phyloP scores from a whole-genome alignment of 2,329 filamentous ascomycete species.

The Clarireedia paspali region DNA sequence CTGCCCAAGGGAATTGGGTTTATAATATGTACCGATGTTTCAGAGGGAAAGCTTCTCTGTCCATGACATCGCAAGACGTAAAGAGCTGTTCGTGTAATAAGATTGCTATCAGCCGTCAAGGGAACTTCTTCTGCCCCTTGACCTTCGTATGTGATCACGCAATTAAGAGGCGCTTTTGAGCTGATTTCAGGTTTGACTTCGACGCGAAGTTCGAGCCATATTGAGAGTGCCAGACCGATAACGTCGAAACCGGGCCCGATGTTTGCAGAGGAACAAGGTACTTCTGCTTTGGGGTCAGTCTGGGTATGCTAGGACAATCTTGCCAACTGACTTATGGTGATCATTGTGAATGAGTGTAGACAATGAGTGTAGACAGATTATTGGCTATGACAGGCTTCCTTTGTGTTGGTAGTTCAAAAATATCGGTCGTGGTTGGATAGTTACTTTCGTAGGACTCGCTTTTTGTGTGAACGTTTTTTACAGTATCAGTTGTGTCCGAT shows the following conservation, averaged over 20 bases:
- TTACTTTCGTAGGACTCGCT: background rate
- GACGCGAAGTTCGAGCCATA: conserved; percentile 86
- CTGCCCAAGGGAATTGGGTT: conserved; percentile 92
- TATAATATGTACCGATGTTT: conserved; percentile 88
- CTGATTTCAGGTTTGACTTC: conserved; percentile 56
- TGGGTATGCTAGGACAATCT: background rate
- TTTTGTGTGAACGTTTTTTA: background rate
- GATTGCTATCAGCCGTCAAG: conserved; percentile 77
- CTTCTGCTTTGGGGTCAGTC: conserved; percentile 33
- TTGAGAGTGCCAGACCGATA: conserved; percentile 86
- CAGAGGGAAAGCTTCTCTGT: conserved; percentile 72
- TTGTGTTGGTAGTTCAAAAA: no score
- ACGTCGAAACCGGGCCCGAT: conserved; percentile 98
- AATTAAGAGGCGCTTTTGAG: conserved; percentile 66
- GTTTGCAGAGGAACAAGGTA: conserved; percentile 93
- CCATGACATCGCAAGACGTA: conserved; percentile 93
- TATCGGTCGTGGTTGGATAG: background rate
- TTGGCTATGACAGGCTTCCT: no score
- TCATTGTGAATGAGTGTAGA: conserved; percentile 12
- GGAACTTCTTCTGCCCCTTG: conserved; percentile 66
- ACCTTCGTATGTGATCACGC: conserved; percentile 81
- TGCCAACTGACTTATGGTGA: conserved; percentile 19
- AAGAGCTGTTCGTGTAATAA: conserved; percentile 87
- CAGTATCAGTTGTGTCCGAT: conserved; percentile 7
- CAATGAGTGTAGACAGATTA: no score